phyloP scores from a whole-genome alignment of 1,139 yeast species.

The Trichomonascaceae sp. region DNA sequence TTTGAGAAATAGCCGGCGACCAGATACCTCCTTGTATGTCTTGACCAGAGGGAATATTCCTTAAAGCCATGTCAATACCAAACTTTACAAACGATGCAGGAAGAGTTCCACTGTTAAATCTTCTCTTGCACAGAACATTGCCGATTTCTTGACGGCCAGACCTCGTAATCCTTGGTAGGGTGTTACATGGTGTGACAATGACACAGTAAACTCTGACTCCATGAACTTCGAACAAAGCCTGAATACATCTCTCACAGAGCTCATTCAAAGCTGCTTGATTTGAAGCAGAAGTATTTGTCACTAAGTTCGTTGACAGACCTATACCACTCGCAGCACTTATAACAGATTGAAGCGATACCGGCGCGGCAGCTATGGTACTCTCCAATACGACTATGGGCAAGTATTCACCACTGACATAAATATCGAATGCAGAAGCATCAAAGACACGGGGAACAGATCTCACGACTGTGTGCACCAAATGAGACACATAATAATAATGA shows the following conservation, averaged over 20 bases:
- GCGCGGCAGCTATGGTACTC: conserved; percentile 57
- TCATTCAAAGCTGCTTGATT: conserved; percentile 51
- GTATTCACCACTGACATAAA: conserved; percentile 76
- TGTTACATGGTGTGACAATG: conserved; percentile 70
- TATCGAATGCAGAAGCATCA: conserved; percentile 90
- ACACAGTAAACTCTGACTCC: conserved; percentile 77
- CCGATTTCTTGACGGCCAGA: conserved; percentile 91
- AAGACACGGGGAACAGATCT: conserved; percentile 75
- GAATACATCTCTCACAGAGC: conserved; percentile 69
- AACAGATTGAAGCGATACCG: conserved; percentile 8
- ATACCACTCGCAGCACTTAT: background rate
- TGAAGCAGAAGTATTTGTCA: background rate
- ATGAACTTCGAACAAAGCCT: conserved; percentile 63
- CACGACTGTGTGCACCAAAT: conserved; percentile 71
- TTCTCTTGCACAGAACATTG: conserved; percentile 81
- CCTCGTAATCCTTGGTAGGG: conserved; percentile 75
- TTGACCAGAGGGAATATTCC: conserved; percentile 70
- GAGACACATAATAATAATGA: conserved; percentile 79
- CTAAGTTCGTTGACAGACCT: background rate
- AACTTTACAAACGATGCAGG: conserved; percentile 78
- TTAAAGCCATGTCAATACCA: conserved; percentile 59
- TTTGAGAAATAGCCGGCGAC: conserved; percentile 63
- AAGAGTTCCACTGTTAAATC: conserved; percentile 69
- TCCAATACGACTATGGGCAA: conserved; percentile 85
- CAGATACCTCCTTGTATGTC: conserved; percentile 80